Evolutionary conservation across 352 stramenopile genomes (phyloP).

Genomic region (Achlya hypogyna): DNA sequence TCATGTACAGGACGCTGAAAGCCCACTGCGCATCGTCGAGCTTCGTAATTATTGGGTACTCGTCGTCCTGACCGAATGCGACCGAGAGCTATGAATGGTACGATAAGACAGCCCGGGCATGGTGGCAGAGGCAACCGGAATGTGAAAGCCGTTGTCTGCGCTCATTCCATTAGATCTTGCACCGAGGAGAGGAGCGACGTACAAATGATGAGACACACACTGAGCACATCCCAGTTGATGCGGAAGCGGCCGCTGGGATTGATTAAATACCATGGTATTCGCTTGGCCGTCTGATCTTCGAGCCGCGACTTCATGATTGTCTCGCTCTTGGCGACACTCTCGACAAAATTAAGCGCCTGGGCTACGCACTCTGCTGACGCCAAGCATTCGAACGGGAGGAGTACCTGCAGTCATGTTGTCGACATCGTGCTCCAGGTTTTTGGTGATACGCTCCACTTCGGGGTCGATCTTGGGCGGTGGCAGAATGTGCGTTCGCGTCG

Average conservation of each 20-base stretch:
- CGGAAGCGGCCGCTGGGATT: constrained; percentile 68
- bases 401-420: constrained; percentile 70
- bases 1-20: constrained; percentile 52
- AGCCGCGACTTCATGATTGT: constrained; percentile 84
- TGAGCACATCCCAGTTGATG: constrained; percentile 64
- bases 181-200: constrained; percentile 4
- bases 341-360: constrained; percentile 68
- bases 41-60: constrained; percentile 17
- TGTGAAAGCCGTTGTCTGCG: constrained; percentile 70
- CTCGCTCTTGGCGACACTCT: constrained; percentile 61
- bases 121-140: constrained; percentile 32
- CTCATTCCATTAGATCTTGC: background rate
- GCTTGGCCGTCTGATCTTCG: constrained; percentile 73
- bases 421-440: constrained; percentile 35
- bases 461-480: constrained; percentile 23
- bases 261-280: constrained; percentile 64
- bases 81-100: constrained; percentile 69
- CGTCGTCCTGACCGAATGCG: constrained; percentile 31
- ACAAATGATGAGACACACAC: constrained; percentile 66
- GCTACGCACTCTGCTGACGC: constrained; percentile 23
- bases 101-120: no score
- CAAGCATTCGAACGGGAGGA: background rate
- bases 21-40: constrained; percentile 47
- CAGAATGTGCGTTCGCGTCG: background rate
- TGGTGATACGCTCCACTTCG: constrained; percentile 26